These are phyloP conservation scores for Aspergillus steynii DNA, from an alignment of 495 filamentous ascomycete genomes.

Conservation along the genomic window DNA sequence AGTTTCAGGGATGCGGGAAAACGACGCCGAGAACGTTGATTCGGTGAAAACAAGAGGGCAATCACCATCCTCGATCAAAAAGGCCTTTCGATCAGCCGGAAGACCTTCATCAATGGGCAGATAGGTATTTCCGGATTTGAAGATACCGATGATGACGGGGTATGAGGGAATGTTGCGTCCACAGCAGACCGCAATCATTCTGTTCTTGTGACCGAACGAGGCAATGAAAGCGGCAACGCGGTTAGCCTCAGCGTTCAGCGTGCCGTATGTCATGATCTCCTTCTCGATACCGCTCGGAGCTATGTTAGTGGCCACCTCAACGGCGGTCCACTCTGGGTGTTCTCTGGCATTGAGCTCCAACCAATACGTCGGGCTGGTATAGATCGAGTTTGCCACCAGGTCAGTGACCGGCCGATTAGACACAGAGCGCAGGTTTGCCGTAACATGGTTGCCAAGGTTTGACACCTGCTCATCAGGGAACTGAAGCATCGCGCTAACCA, in stretches of 20 bases:
- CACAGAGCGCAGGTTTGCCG: slow-evolving; percentile 26
- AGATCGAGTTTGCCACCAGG: slow-evolving; percentile 20
- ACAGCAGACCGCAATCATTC: slow-evolving; percentile 45
- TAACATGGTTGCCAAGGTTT: slow-evolving; percentile 20
- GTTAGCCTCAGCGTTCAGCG: slow-evolving; percentile 39
- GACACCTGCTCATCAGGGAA: slow-evolving; percentile 23
- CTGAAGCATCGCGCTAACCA: slow-evolving; percentile 28
- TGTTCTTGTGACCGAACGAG: slow-evolving; percentile 29
- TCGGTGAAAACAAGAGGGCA: slow-evolving; percentile 34
- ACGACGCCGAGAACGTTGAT: slow-evolving; percentile 18
- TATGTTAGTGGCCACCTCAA: slow-evolving; percentile 40
- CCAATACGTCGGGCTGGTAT: slow-evolving; percentile 30
- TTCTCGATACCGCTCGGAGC: slow-evolving; percentile 29
- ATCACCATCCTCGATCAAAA: slow-evolving; percentile 41
- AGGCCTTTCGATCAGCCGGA: slow-evolving; percentile 45
- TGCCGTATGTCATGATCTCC: slow-evolving; percentile 37
- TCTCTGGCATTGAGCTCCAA: slow-evolving; percentile 33
- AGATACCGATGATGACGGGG: slow-evolving; percentile 44
- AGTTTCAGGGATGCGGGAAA: slow-evolving; percentile 23
- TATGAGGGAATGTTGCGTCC: slow-evolving; percentile 45
- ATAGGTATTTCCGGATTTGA: slow-evolving; percentile 70
- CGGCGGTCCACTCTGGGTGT: slow-evolving; percentile 41
- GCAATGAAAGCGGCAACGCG: slow-evolving; percentile 40
- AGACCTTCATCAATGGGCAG: slow-evolving; percentile 59
- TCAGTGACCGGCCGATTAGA: slow-evolving; percentile 21